Percentiles rank a stretch among this genome's conserved stretches.
Evolutionary conservation across 805 yeast species (phyloP).

Genomic region (Saturnispora quitensis): DNA sequence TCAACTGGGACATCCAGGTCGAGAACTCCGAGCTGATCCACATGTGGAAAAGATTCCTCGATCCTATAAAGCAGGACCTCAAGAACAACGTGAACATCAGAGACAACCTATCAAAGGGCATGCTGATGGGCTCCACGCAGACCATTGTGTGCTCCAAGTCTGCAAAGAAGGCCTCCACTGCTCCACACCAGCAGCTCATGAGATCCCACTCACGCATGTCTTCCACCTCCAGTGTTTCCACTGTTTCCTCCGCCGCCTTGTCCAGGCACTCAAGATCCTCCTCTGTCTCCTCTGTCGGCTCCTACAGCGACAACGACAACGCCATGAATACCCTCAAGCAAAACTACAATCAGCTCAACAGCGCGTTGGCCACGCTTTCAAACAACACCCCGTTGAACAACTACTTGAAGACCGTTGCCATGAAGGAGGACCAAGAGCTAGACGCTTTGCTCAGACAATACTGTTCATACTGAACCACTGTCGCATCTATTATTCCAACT

Average conservation of each 20-base stretch:
- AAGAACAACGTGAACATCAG: conserved; percentile 26
- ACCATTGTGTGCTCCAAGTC: conserved; percentile 17
- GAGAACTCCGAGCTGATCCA: conserved; percentile 34
- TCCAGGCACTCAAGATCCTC: conserved; percentile 24
- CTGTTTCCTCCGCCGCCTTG: conserved; percentile 8
- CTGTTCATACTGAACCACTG: conserved; percentile 13
- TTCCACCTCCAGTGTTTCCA: conserved; percentile 11
- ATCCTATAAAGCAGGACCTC: conserved; percentile 38
- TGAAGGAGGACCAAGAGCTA: conserved; percentile 27
- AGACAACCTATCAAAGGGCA: conserved; percentile 22
- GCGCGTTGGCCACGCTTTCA: conserved; percentile 10
- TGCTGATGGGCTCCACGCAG: conserved; percentile 24
- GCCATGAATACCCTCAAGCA: neutral
- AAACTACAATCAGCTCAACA: conserved; percentile 1
- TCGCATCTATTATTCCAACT: neutral
- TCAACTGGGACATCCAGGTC: conserved; percentile 61
- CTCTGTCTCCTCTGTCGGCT: conserved; percentile 20
- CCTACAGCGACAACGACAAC: conserved; percentile 2
- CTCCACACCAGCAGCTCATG: conserved; percentile 1
- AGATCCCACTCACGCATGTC: conserved; percentile 5
- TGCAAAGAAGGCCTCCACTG: neutral
- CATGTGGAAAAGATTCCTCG: conserved; percentile 37
- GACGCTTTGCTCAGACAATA: conserved; percentile 27
- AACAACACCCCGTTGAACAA: conserved; percentile 19
- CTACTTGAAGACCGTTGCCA: conserved; percentile 27